These are phyloP conservation scores for Dioscorea dumetorum DNA, from an alignment of 106 monocot genomes.

Conservation along the genomic window DNA sequence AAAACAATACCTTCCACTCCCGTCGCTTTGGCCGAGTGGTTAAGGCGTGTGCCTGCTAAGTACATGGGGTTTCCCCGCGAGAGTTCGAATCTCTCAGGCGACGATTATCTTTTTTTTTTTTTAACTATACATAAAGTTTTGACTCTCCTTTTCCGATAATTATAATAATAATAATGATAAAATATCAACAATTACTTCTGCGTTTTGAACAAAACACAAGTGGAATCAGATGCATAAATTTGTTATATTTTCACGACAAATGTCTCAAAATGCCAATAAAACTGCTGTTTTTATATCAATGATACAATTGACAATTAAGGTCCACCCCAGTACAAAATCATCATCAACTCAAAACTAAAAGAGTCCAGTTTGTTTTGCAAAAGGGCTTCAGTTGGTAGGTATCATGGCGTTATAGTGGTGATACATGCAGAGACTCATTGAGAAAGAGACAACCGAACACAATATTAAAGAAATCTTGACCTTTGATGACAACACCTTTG, in stretches of 20 bases:
- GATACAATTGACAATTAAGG: too few relatives aligned
- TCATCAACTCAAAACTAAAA: not conserved
- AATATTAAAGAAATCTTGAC: conserved; percentile 63
- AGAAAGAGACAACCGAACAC: conserved; percentile 96
- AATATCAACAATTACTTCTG: not conserved
- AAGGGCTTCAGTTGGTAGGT: too few relatives aligned
- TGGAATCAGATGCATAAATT: not conserved
- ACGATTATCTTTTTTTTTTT: conserved; percentile 14
- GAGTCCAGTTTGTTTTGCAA: not conserved
- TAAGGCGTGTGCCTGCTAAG: conserved; percentile 42
- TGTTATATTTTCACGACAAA: too few relatives aligned
- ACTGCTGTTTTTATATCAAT: too few relatives aligned
- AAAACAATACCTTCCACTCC: too few relatives aligned
- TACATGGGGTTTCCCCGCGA: conserved; percentile 56
- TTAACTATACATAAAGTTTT: not conserved
- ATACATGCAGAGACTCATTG: conserved; percentile 45
- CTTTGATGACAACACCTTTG: conserved; percentile 17
- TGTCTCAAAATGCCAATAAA: too few relatives aligned
- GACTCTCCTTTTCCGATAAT: not conserved
- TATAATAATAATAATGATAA: not conserved
- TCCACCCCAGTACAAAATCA: too few relatives aligned
- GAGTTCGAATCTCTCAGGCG: conserved; percentile 99
- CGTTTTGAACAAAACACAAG: not conserved
- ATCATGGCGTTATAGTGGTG: conserved; percentile 37
- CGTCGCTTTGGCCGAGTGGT: conserved; percentile 27